Conservation (phyloP, 192 early-diverging fungal genomes). For the Coemansia sp. region DNA sequence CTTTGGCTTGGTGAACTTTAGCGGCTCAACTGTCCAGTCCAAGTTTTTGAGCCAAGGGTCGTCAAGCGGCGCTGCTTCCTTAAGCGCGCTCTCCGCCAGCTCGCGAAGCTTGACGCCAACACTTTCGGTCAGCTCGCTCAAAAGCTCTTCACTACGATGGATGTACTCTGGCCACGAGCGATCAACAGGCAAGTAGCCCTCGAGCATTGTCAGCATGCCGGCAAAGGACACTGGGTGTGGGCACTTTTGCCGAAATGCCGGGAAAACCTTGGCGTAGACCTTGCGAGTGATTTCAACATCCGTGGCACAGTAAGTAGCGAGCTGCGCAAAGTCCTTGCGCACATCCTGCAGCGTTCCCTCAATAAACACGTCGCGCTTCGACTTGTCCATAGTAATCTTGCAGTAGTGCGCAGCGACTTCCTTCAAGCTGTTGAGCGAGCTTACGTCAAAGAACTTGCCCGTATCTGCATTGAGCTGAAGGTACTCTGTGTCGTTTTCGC, state of each 20-base stretch:
- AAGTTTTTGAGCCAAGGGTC: constrained; percentile 86
- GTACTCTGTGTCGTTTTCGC: constrained; percentile 53
- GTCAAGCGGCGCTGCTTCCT: constrained; percentile 19
- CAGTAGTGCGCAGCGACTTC: constrained; percentile 85
- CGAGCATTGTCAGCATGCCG: constrained; percentile 88
- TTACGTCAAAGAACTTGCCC: constrained; percentile 58
- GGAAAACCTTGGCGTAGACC: constrained; percentile 72
- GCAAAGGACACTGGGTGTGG: constrained; percentile 95
- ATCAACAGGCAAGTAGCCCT: constrained; percentile 79
- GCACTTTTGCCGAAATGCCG: constrained; percentile 75
- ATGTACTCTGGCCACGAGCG: constrained; percentile 83
- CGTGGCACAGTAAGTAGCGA: constrained; percentile 85
- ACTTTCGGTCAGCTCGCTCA: constrained; percentile 56
- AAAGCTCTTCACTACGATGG: constrained; percentile 58
- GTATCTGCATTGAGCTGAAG: constrained; percentile 51
- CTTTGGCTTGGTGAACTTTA: constrained; percentile 52
- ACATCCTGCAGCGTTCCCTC: constrained; percentile 65
- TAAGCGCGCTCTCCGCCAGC: constrained; percentile 57
- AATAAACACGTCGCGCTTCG: constrained; percentile 60
- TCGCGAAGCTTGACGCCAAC: constrained; percentile 47
- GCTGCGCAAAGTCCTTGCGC: constrained; percentile 61
- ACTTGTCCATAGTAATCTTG: constrained; percentile 67
- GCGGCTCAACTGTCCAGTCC: constrained; percentile 67
- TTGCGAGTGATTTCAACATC: constrained; percentile 81
- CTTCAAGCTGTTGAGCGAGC: constrained; percentile 72